Evolutionary conservation across 2,329 filamentous ascomycete species (phyloP), one percentile per base, ranked within the genome.

Genomic region (Neonectria neomacrospora): DNA sequence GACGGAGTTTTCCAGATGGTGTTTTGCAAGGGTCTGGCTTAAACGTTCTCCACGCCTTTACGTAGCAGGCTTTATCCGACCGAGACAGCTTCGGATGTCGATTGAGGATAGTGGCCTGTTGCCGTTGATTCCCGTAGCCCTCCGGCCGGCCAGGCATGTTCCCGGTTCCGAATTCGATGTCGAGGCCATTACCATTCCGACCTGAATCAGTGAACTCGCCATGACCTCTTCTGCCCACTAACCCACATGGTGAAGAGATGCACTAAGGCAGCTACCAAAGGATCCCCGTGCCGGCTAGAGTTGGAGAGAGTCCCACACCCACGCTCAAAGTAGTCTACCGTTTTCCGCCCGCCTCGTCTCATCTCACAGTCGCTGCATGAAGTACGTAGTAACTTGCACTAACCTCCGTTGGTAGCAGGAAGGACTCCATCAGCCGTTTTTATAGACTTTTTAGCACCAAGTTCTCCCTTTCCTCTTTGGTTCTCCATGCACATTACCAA

Each of bases 161-260:
- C 47, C 47, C n/a, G 10, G 47, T 20, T 50, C 14, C 26, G n/a
- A 50, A 12, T 10, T 32, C 47, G n/a, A 34, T 50, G 10, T n/a
- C 16, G 30, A 50, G 47, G 28, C n/a, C 47, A 20, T 22, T 50
- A 16, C n/a, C 37, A 41, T 20, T n/a, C 28, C 47, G 20, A 20
- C 26, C 47, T 10, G 11, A 20, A 41, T 11, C 37, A 18, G 37
- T 37, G 34, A 44, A 50, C 7, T 32, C 47, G 47, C 47, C 28
- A 50, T 50, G 47, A 50, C 47, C 47, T 50, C 47, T 50, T 50
- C 12, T 30, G 11, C 16, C 47, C 16, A 41, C 37, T 18, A 30
- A n/a, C 23, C 47, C 16, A 41, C n/a, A 41, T 30, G 26, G 14
- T n/a, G 16, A 32, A 10, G 32, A 14, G 47, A 32, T 20, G 28